Base-by-base conservation (phyloP, 1,139 yeast genomes). In the Nakaseomyces kungkrabaensis region DNA sequence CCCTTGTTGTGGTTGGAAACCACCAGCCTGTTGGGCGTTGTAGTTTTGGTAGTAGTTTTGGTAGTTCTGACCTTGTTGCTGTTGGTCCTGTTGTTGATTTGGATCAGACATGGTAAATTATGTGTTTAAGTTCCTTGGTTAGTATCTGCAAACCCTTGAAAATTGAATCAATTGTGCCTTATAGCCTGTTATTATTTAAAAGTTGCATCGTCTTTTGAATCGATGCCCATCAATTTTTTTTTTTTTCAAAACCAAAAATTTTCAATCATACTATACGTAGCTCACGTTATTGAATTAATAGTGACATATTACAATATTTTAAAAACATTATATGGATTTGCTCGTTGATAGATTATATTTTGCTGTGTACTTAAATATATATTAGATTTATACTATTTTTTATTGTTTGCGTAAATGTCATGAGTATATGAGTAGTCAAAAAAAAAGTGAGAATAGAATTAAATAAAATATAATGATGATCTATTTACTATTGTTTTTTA, bases 1-100 rank as follows among this genome's bases (percentile, higher is more conserved):
- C 50, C 63, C 59, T 53, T 62, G 65, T 48, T 60, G 61, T 43
- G 58, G 61, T 49, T 65, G 65, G 46, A 60, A 62, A 43, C 63
- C 32, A 26, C 32, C 32, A 17, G 22, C 22, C 8, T 38, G 22
- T 51, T 68, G 64, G 43, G 62, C 63, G 47, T 66, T 66, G 56
- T 68, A 64, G 17, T 61, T 60, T 52, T 56, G 73, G 54, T 75
- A 71, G 61, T 60, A 60, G 53, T 64, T 63, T 45, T 67, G 53
- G 40, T 52, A 62, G 54, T 58, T 54, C 52, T 60, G 58, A 47
- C 60, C 53, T 54, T 53, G 46, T 56, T 61, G 52, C 66, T 56
- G 54, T 59, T 62, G 51, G 60, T 55, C 51, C n/a, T 54, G 56
- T 43, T 51, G 56, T 48, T 60, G 58, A 47, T 56, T 56, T 41